These are phyloP conservation scores for Fusarium guadeloupense DNA, from an alignment of 2,329 filamentous ascomycete genomes.

Conservation along the genomic window DNA sequence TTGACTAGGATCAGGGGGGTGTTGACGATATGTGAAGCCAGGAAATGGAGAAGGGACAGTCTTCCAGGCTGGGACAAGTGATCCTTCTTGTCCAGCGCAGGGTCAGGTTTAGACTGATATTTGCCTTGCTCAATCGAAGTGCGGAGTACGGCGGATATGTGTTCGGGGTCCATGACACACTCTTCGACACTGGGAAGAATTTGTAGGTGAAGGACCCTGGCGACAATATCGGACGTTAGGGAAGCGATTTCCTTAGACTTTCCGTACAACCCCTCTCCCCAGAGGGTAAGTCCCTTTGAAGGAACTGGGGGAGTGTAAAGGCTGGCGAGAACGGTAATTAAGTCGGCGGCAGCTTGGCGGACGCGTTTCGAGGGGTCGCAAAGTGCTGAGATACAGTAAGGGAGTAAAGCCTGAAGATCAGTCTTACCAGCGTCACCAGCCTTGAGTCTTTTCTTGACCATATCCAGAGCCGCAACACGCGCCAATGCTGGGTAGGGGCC, in stretches of 20 bases:
- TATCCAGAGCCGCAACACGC: conserved; percentile 73
- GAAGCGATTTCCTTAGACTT: conserved; percentile 61
- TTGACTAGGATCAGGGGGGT: conserved; percentile 78
- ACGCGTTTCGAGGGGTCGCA: conserved; percentile 79
- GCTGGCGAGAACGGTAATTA: conserved; percentile 66
- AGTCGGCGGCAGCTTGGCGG: conserved; percentile 76
- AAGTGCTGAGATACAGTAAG: conserved; percentile 80
- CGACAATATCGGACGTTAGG: conserved; percentile 66
- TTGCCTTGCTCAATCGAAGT: conserved; percentile 53
- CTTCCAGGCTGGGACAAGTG: conserved; percentile 69
- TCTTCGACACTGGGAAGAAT: conserved; percentile 85
- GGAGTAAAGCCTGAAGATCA: conserved; percentile 83
- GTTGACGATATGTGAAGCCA: conserved; percentile 75
- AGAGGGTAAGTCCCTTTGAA: conserved; percentile 57
- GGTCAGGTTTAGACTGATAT: conserved; percentile 46
- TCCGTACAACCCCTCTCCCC: conserved; percentile 76
- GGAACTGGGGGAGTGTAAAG: conserved; percentile 53
- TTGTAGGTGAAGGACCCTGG: conserved; percentile 70
- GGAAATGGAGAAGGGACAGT: conserved; percentile 72
- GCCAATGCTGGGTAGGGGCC: conserved; percentile 75
- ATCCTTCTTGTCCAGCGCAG: conserved; percentile 60
- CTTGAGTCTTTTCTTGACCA: conserved; percentile 67
- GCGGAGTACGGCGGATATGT: conserved; percentile 71
- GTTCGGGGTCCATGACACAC: conserved; percentile 79
- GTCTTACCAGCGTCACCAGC: conserved; percentile 57